These are phyloP conservation scores for Kodamaea jinghongensis DNA, from an alignment of 805 yeast genomes.

Conservation along the genomic window DNA sequence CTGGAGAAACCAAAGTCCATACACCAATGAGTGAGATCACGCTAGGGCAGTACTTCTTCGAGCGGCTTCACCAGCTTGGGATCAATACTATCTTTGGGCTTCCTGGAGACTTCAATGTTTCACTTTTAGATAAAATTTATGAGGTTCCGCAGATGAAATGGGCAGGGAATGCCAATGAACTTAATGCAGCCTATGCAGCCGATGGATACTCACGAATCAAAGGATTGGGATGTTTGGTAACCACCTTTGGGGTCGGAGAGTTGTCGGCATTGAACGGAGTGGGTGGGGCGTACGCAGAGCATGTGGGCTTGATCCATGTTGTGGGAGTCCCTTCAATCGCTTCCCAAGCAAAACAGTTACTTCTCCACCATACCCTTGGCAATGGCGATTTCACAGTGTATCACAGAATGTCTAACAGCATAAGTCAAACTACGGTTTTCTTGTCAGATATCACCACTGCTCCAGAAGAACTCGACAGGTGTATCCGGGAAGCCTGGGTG, in stretches of 20 bases:
- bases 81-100: constrained; percentile 74
- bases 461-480: constrained; percentile 13
- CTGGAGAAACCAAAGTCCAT: neutral
- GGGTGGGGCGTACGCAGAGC: constrained; percentile 18
- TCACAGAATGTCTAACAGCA: constrained; percentile 12
- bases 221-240: constrained; percentile 17
- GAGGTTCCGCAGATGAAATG: constrained; percentile 75
- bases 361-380: constrained; percentile 17
- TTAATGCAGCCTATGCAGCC: constrained; percentile 85
- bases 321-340: constrained; percentile 16
- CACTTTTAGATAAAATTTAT: constrained; percentile 68
- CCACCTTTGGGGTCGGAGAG: constrained; percentile 18
- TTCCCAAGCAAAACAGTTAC: constrained; percentile 14
- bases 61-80: constrained; percentile 68
- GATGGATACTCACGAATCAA: constrained; percentile 86
- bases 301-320: constrained; percentile 15
- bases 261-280: constrained; percentile 16
- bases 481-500: constrained; percentile 17
- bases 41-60: constrained; percentile 69
- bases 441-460: constrained; percentile 12
- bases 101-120: constrained; percentile 79
- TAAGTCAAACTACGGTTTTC: constrained; percentile 13
- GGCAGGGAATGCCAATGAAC: constrained; percentile 90
- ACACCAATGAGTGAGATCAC: constrained; percentile 4
- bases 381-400: constrained; percentile 17